Conservation (phyloP, 306 rosid genomes). For the Vachellia pachyceras region DNA sequence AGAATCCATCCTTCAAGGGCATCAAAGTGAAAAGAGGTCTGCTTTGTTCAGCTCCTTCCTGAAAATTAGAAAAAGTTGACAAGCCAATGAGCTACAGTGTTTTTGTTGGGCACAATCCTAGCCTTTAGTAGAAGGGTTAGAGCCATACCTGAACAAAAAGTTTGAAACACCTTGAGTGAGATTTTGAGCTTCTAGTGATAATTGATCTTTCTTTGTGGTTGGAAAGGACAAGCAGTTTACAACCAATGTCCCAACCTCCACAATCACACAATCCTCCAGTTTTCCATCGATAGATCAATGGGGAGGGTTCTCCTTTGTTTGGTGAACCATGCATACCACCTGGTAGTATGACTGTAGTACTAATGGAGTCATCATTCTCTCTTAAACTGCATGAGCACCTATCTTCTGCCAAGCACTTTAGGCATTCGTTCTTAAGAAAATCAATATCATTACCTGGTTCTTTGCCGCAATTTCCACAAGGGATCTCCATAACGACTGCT, state of each 20-base stretch:
- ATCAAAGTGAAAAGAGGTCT: slow-evolving; percentile 64
- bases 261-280: slow-evolving; percentile 89
- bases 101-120: neutral
- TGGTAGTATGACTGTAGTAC: slow-evolving; percentile 70
- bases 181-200: slow-evolving; percentile 34
- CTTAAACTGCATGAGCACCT: slow-evolving; percentile 44
- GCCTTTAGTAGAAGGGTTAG: slow-evolving; percentile 21
- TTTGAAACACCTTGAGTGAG: slow-evolving; percentile 49
- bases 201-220: slow-evolving; percentile 47
- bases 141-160: slow-evolving; percentile 70
- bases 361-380: slow-evolving; percentile 32
- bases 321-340: slow-evolving; percentile 84
- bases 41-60: slow-evolving; percentile 66
- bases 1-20: slow-evolving; percentile 70
- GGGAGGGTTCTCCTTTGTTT: slow-evolving; percentile 74
- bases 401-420: slow-evolving; percentile 48
- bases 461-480: slow-evolving; percentile 46
- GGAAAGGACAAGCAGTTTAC: slow-evolving; percentile 77
- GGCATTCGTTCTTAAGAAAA: slow-evolving; percentile 42
- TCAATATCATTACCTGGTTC: slow-evolving; percentile 36
- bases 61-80: slow-evolving; percentile 41
- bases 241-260: slow-evolving; percentile 97
- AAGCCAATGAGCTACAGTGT: slow-evolving; percentile 26
- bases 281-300: slow-evolving; percentile 77
- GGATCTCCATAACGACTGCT: slow-evolving; percentile 68